Evolutionary conservation across 1,284 basidiomycete species (phyloP).

Genomic region (Exsudoporus floridanus): DNA sequence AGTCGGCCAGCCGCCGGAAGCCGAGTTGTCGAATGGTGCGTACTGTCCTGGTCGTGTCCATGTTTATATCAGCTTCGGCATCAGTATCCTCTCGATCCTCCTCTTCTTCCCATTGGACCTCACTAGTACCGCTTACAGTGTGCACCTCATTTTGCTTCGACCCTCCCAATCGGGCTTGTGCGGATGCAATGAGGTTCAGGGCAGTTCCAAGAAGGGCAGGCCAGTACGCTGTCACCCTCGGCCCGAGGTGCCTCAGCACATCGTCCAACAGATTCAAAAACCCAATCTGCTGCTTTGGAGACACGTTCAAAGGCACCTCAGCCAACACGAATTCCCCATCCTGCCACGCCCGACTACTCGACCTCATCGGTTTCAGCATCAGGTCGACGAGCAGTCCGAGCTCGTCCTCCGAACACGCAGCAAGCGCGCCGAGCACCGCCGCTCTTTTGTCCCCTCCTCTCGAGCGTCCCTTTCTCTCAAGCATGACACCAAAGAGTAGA

Average conservation of each 20-base stretch:
- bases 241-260: constrained; percentile 77
- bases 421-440: constrained; percentile 76
- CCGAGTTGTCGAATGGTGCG: constrained; percentile 79
- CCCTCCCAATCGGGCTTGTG: constrained; percentile 49
- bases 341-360: constrained; percentile 28
- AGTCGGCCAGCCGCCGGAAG: constrained; percentile 84
- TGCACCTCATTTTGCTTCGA: constrained; percentile 18
- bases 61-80: constrained; percentile 33
- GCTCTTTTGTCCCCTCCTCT: constrained; percentile 73
- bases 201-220: constrained; percentile 67
- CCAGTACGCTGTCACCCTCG: constrained; percentile 70
- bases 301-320: constrained; percentile 37
- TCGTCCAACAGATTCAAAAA: constrained; percentile 85
- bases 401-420: constrained; percentile 72
- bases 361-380: constrained; percentile 82
- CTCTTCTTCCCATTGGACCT: constrained; percentile 38
- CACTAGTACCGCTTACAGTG: constrained; percentile 21
- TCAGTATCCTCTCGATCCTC: constrained; percentile 36
- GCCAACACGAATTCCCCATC: constrained; percentile 32
- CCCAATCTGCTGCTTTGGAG: constrained; percentile 77
- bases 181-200: constrained; percentile 61
- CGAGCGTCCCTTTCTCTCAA: constrained; percentile 74
- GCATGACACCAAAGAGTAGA: constrained; percentile 87
- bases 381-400: constrained; percentile 80
- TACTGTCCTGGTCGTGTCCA: constrained; percentile 44